These are phyloP conservation scores for Metarhizium robertsii DNA, from an alignment of 2,329 filamentous ascomycete genomes.

Conservation along the genomic window DNA sequence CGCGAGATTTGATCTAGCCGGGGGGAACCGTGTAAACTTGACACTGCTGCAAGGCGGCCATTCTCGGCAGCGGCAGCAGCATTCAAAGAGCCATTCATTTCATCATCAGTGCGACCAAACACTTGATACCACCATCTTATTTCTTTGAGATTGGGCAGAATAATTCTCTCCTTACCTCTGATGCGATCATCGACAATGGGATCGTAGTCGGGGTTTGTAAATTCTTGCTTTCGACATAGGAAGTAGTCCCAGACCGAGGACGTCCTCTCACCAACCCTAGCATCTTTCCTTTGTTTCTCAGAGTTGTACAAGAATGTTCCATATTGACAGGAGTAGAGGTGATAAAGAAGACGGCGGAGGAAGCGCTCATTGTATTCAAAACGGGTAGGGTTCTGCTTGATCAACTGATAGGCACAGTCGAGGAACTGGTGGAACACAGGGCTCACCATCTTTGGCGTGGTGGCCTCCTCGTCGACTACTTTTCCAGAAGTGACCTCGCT, in stretches of 20 bases:
- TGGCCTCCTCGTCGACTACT: slow-evolving; percentile 52
- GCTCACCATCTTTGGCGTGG: slow-evolving; percentile 80
- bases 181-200: slow-evolving; percentile 65
- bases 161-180: slow-evolving; percentile 69
- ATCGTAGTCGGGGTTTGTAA: slow-evolving; percentile 75
- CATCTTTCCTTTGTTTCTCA: slow-evolving; percentile 75
- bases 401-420: slow-evolving; percentile 83
- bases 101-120: slow-evolving; percentile 77
- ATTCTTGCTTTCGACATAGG: slow-evolving; percentile 68
- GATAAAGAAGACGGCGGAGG: slow-evolving; percentile 78
- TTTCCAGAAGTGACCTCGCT: slow-evolving; percentile 29
- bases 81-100: slow-evolving; percentile 74
- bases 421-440: slow-evolving; percentile 98
- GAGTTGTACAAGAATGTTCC: slow-evolving; percentile 95
- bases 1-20: slow-evolving; percentile 15
- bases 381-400: slow-evolving; percentile 74
- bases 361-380: slow-evolving; percentile 98
- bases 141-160: slow-evolving; percentile 69
- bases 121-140: slow-evolving; percentile 90
- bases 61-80: slow-evolving; percentile 42
- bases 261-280: slow-evolving; percentile 59
- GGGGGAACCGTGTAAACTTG: slow-evolving; percentile 20
- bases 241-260: slow-evolving; percentile 96
- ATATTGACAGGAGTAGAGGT: slow-evolving; percentile 92
- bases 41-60: slow-evolving; percentile 26